These are phyloP conservation scores for Pezicula rhizophila DNA, from an alignment of 2,329 filamentous ascomycete genomes.

Conservation along the genomic window DNA sequence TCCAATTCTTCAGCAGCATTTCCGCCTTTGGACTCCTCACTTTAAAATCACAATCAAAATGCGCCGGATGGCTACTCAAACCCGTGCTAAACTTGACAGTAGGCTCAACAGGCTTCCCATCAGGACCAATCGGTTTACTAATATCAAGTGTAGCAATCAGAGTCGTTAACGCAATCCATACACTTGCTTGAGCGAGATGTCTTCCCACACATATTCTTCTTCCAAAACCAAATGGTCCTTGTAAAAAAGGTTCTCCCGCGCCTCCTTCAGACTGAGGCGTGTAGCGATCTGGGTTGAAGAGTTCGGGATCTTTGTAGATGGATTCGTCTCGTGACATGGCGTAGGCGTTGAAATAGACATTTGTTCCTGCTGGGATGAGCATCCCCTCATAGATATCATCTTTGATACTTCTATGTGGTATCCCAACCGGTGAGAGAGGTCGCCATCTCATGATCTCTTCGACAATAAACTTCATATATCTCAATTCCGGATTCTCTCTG, in stretches of 20 bases:
- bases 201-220: constrained; percentile 38
- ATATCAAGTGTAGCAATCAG: constrained; percentile 34
- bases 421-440: constrained; percentile 41
- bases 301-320: constrained; percentile 35
- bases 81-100: too few species aligned
- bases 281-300: constrained; percentile 42
- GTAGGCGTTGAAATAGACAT: constrained; percentile 43
- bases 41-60: too few species aligned
- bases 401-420: constrained; percentile 47
- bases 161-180: constrained; percentile 35
- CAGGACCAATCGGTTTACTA: constrained; percentile 24
- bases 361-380: constrained; percentile 51
- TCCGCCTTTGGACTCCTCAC: too few species aligned
- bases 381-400: constrained; percentile 53
- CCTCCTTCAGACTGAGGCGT: constrained; percentile 31
- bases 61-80: too few species aligned
- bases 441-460: constrained; percentile 40
- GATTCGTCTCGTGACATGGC: constrained; percentile 46
- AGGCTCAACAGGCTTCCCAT: constrained; percentile 30
- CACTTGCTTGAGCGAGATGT: constrained; percentile 40
- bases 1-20: too few species aligned
- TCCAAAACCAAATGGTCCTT: constrained; percentile 45
- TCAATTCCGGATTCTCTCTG: constrained; percentile 28
- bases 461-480: constrained; percentile 39
- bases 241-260: constrained; percentile 37